phyloP scores from a whole-genome alignment of 2,329 filamentous ascomycete genomes.

The Fonsecaea nubica region DNA sequence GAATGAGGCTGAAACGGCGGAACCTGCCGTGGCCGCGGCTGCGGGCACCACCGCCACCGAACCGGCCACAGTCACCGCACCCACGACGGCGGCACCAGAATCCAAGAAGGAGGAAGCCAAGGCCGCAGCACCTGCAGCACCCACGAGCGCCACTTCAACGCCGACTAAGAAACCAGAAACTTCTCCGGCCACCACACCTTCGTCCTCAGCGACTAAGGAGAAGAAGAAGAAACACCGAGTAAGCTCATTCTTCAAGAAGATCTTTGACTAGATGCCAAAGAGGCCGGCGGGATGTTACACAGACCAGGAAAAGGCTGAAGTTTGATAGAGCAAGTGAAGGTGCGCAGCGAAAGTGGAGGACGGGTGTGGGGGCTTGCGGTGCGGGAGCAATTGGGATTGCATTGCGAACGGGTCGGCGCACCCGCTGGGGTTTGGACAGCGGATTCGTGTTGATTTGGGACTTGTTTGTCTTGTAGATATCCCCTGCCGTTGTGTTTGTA shows the following conservation, averaged over 20 bases:
- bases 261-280: constrained; percentile 50
- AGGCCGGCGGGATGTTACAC: not conserved
- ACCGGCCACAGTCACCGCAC: constrained; percentile 7
- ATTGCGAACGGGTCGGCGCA: constrained; percentile 34
- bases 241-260: constrained; percentile 68
- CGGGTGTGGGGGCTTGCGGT: not conserved
- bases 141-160: constrained; percentile 27
- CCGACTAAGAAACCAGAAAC: constrained; percentile 38
- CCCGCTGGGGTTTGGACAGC: constrained; percentile 31
- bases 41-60: constrained; percentile 9
- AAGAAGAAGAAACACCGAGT: constrained; percentile 73
- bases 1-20: constrained; percentile 33
- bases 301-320: constrained; percentile 3
- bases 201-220: constrained; percentile 49
- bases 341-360: not conserved
- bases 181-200: constrained; percentile 40
- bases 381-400: constrained; percentile 23
- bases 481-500: constrained; percentile 34
- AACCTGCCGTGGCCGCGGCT: constrained; percentile 14
- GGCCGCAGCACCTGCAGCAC: constrained; percentile 15
- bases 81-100: constrained; percentile 18
- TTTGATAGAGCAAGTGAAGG: not conserved
- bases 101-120: constrained; percentile 23
- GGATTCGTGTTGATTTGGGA: constrained; percentile 28
- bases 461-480: constrained; percentile 38